These are phyloP conservation scores for Lactifluus hygrophoroides DNA, from an alignment of 768 basidiomycete species.

Conservation along the genomic window DNA sequence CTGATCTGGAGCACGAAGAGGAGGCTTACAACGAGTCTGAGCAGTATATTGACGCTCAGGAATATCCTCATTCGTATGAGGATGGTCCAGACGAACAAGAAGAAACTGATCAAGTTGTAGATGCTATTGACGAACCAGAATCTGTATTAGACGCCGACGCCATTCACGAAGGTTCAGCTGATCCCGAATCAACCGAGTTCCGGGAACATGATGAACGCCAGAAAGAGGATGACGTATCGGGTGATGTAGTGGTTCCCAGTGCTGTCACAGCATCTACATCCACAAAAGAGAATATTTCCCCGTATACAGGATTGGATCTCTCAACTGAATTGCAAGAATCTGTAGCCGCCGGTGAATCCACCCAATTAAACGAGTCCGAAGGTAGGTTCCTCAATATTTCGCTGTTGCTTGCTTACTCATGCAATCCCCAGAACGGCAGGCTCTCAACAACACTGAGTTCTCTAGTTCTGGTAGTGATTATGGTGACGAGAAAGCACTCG, in stretches of 20 bases:
- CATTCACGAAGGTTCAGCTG: slow-evolving; percentile 1
- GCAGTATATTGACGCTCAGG: slow-evolving; percentile 9
- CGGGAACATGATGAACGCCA: background rate
- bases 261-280: background rate
- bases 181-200: background rate
- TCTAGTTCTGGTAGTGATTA: background rate
- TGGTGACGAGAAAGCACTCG: background rate
- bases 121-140: slow-evolving; percentile 7
- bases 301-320: background rate
- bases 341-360: background rate
- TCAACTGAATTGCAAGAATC: background rate
- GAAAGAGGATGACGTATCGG: slow-evolving; percentile 1
- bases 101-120: slow-evolving; percentile 9
- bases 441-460: background rate
- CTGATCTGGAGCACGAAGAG: background rate
- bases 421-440: background rate
- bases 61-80: background rate
- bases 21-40: slow-evolving; percentile 6
- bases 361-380: background rate
- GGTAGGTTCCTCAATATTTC: background rate
- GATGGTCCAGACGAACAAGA: background rate
- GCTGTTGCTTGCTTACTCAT: background rate
- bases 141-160: slow-evolving; percentile 4
- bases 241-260: background rate
- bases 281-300: background rate